Conservation (phyloP, 139 green algal species). For the Ulvella scutata region DNA sequence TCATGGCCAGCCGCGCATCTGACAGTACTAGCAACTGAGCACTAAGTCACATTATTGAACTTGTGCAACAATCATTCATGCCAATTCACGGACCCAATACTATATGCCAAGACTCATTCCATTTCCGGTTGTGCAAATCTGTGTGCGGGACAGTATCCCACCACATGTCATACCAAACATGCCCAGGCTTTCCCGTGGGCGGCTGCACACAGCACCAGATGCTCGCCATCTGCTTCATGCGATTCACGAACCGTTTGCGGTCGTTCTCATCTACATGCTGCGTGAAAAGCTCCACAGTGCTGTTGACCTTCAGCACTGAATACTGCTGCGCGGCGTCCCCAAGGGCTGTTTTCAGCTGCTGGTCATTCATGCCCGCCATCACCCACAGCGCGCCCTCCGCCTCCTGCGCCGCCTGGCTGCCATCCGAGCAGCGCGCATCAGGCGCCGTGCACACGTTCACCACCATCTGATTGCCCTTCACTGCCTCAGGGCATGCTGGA, state of each 20-base stretch:
- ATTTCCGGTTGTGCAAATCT: slow-evolving; percentile 41
- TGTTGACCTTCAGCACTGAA: slow-evolving; percentile 35
- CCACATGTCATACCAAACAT: slow-evolving; percentile 83
- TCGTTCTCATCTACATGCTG: slow-evolving; percentile 19
- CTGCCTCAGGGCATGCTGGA: background rate
- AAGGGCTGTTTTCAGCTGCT: slow-evolving; percentile 18
- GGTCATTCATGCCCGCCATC: slow-evolving; percentile 13
- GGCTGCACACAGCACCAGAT: slow-evolving; percentile 84
- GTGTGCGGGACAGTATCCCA: slow-evolving; percentile 44
- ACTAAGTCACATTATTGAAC: no score
- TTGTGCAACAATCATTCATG: no score
- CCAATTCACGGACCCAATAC: slow-evolving; percentile 32
- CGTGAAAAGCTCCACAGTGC: slow-evolving; percentile 30
- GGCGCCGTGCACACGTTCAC: slow-evolving; percentile 23
- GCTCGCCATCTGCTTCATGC: slow-evolving; percentile 37
- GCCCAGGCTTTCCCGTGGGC: slow-evolving; percentile 43
- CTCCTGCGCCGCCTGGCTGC: slow-evolving; percentile 7
- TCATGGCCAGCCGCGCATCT: no score
- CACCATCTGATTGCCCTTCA: slow-evolving; percentile 11
- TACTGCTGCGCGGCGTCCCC: background rate
- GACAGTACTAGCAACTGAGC: no score
- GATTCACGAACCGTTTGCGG: slow-evolving; percentile 33
- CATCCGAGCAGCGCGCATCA: slow-evolving; percentile 19
- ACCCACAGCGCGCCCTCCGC: slow-evolving; percentile 12
- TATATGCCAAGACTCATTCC: slow-evolving; percentile 30